Evolutionary conservation across 768 basidiomycete genomes (phyloP).

Genomic region (Auricularia cornea): DNA sequence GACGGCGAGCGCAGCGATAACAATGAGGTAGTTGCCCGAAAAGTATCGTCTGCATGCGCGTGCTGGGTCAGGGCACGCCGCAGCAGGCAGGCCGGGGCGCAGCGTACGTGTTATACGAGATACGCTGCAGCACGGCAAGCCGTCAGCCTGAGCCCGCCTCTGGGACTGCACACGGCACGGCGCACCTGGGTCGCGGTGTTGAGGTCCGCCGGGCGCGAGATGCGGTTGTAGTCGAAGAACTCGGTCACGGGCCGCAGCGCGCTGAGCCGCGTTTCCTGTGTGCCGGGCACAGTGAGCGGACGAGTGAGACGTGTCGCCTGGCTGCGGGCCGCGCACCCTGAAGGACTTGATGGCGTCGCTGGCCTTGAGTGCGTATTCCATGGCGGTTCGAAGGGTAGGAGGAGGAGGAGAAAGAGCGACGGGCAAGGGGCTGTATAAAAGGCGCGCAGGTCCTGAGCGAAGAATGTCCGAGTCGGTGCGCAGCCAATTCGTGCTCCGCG

Average conservation of each 20-base stretch:
- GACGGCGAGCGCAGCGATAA: constrained; percentile 68
- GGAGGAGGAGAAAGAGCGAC: neutral
- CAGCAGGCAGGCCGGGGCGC: neutral
- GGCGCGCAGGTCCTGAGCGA: neutral
- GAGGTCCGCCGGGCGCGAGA: constrained; percentile 77
- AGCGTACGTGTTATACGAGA: constrained; percentile 75
- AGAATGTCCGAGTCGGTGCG: too few species aligned
- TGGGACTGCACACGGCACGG: too few species aligned
- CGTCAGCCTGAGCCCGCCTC: constrained; percentile 5
- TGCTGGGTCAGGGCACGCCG: neutral
- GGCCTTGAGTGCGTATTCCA: constrained; percentile 62
- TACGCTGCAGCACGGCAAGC: constrained; percentile 53
- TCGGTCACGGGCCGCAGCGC: constrained; percentile 63
- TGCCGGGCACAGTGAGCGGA: neutral
- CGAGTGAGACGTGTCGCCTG: neutral
- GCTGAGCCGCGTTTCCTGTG: constrained; percentile 70
- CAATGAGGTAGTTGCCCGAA: constrained; percentile 85
- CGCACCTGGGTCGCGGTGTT: constrained; percentile 70
- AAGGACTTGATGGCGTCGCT: constrained; percentile 61
- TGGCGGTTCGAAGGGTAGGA: constrained; percentile 21
- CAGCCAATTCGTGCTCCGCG: constrained; percentile 3
- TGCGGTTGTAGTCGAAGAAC: constrained; percentile 76
- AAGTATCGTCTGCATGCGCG: constrained; percentile 46
- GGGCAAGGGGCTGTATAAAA: neutral
- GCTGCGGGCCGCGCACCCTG: constrained; percentile 41